Percentiles rank a stretch among this genome's conserved stretches.
Evolutionary conservation across 768 basidiomycete species (phyloP).

Genomic region (Tulasnella sp.): DNA sequence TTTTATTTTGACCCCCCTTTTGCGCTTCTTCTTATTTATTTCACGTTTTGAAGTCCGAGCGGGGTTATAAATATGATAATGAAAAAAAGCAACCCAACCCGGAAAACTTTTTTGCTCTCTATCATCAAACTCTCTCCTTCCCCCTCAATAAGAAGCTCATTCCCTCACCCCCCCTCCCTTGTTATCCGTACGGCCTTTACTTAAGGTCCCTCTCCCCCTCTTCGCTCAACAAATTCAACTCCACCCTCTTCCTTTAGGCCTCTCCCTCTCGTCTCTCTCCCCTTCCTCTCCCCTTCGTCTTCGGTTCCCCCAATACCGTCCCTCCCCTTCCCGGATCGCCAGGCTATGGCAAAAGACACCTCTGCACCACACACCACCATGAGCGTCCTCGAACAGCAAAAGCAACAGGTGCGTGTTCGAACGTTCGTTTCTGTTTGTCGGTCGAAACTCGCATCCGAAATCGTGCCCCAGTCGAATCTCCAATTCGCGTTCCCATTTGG

Average conservation of each 20-base stretch:
- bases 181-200: constrained; percentile 1
- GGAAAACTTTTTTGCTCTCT: neutral
- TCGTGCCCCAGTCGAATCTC: neutral
- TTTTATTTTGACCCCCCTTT: neutral
- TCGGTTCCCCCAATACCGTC: neutral
- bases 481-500: neutral
- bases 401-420: neutral
- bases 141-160: constrained; percentile 2
- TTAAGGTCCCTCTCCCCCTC: neutral
- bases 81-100: neutral
- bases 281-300: neutral
- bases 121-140: neutral
- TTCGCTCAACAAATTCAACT: neutral
- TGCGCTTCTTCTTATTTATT: neutral
- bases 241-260: neutral
- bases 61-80: constrained; percentile 9
- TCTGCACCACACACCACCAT: neutral
- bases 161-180: neutral
- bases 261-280: neutral
- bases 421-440: neutral
- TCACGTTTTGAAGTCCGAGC: neutral
- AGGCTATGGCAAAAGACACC: neutral
- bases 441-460: too few species aligned
- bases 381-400: neutral
- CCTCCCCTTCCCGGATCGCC: neutral